A percentile compares a stretch with the other conserved stretches of the same genome.
Evolutionary conservation across 2,329 filamentous ascomycete genomes (phyloP).

Genomic region (Hypomyces rosellus): DNA sequence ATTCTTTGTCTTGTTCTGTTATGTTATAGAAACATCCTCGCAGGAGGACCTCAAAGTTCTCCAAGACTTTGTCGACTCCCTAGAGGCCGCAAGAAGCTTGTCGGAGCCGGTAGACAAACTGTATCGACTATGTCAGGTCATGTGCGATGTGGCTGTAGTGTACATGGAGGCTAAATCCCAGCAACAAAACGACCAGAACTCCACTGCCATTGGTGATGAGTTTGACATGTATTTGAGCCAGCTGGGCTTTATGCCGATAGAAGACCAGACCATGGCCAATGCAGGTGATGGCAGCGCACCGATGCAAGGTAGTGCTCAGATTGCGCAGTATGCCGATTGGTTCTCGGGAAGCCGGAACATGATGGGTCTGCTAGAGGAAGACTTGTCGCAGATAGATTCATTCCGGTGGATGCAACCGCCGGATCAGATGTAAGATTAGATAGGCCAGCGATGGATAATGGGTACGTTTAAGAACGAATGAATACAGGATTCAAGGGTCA

Average conservation of each 20-base stretch:
- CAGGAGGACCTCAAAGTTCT: slow-evolving; percentile 49
- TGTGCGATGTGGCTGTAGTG: slow-evolving; percentile 53
- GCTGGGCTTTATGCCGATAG: slow-evolving; percentile 51
- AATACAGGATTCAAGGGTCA: background rate
- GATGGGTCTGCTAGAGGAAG: slow-evolving; percentile 59
- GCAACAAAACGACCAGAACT: slow-evolving; percentile 39
- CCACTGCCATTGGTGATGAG: slow-evolving; percentile 48
- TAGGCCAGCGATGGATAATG: background rate
- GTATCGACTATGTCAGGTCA: slow-evolving; percentile 55
- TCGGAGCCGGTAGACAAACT: slow-evolving; percentile 56
- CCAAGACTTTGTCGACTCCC: slow-evolving; percentile 49
- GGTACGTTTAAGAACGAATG: background rate
- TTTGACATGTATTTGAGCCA: slow-evolving; percentile 61
- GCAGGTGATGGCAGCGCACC: slow-evolving; percentile 15
- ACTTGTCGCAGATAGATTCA: slow-evolving; percentile 42
- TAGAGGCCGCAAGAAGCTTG: slow-evolving; percentile 43
- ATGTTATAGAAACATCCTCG: slow-evolving; percentile 48
- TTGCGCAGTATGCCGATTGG: slow-evolving; percentile 55
- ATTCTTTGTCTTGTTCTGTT: slow-evolving; percentile 54
- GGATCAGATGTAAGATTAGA: background rate
- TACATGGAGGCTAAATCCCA: slow-evolving; percentile 55
- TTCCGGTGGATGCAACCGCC: slow-evolving; percentile 26
- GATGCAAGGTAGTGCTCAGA: slow-evolving; percentile 23
- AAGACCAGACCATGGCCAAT: slow-evolving; percentile 24
- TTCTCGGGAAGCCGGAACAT: slow-evolving; percentile 60